Evolutionary conservation across 352 stramenopile genomes (phyloP).

Genomic region (Saprolegnia diclina): DNA sequence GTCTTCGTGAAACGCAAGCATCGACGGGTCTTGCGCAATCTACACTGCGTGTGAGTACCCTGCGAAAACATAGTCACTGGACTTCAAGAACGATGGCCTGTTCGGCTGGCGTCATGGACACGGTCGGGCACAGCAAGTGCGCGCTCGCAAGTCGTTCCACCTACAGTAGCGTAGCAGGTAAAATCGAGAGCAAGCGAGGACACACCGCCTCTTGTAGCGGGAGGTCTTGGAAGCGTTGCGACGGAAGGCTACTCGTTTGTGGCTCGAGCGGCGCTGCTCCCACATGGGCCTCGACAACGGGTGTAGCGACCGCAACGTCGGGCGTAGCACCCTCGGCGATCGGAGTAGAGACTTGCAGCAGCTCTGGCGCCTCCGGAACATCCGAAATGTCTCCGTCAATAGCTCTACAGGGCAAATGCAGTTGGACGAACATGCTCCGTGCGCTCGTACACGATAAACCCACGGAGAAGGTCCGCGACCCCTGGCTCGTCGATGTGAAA

Average conservation of each 20-base stretch:
- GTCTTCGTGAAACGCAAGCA: slow-evolving; percentile 15
- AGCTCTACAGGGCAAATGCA: not conserved
- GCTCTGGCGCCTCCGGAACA: not conserved
- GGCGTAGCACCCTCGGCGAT: not conserved
- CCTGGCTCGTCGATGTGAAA: slow-evolving; percentile 26
- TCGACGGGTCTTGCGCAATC: slow-evolving; percentile 15
- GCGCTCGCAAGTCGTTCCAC: slow-evolving; percentile 10
- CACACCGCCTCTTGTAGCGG: slow-evolving; percentile 9
- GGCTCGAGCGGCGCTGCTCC: not conserved
- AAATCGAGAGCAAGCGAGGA: not conserved
- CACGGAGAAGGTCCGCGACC: not conserved
- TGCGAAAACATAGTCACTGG: not conserved
- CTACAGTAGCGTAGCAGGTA: not conserved
- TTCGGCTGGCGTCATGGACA: slow-evolving; percentile 11
- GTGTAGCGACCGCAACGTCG: not conserved
- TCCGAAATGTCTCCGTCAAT: slow-evolving; percentile 15
- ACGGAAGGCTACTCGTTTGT: not conserved
- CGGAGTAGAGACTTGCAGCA: not conserved
- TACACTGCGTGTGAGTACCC: not conserved
- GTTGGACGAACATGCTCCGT: not conserved
- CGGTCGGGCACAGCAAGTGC: slow-evolving; percentile 6
- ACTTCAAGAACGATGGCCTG: slow-evolving; percentile 22
- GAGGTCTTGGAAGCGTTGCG: slow-evolving; percentile 18
- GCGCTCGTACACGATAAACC: not conserved
- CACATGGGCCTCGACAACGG: not conserved